These are phyloP conservation scores for Mariannaea elegans DNA, from an alignment of 2,329 filamentous ascomycete species.

Conservation along the genomic window DNA sequence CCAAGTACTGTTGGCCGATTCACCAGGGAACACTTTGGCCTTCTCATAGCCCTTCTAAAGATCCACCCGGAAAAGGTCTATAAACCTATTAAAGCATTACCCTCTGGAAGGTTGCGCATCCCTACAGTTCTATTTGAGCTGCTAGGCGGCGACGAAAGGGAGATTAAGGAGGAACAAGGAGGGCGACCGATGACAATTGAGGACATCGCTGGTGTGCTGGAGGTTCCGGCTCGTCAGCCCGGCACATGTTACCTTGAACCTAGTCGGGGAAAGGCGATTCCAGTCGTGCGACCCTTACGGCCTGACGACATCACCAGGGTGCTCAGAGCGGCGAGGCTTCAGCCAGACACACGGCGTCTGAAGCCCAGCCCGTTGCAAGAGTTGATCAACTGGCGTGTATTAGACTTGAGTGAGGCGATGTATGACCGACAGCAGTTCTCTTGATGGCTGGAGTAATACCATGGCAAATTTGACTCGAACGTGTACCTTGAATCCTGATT, in stretches of 20 bases:
- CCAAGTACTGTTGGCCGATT: neutral
- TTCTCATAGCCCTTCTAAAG: neutral
- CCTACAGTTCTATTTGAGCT: neutral
- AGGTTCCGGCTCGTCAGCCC: neutral
- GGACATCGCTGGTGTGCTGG: neutral
- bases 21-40: slow-evolving; percentile 1
- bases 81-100: neutral
- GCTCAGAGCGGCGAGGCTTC: neutral
- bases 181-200: neutral
- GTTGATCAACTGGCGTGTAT: neutral
- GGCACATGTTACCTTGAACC: neutral
- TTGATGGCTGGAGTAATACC: neutral
- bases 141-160: neutral
- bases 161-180: neutral
- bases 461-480: neutral
- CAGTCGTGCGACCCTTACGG: neutral
- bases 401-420: neutral
- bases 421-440: neutral
- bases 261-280: neutral
- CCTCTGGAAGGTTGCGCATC: neutral
- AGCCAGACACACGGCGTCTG: neutral
- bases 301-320: neutral
- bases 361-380: neutral
- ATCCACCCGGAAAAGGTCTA: neutral
- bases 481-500: neutral